Percentiles rank a stretch among this genome's conserved stretches.
Conservation (phyloP, 2,329 filamentous ascomycete genomes). For the Fusarium piperis region DNA sequence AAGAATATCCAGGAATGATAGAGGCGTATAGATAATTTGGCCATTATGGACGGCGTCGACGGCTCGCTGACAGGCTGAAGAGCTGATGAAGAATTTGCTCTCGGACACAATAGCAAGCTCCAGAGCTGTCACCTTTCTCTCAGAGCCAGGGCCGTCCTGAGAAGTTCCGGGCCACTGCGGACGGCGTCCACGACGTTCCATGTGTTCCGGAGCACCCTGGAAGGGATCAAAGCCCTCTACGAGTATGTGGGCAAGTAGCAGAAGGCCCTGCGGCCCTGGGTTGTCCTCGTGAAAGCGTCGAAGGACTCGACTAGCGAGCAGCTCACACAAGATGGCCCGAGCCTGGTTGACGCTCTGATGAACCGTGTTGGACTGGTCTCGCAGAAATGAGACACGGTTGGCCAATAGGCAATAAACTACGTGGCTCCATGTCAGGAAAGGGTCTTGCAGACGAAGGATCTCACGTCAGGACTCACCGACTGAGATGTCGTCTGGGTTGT, state of each 20-base stretch:
- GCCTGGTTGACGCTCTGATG: conserved; percentile 77
- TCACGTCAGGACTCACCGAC: conserved; percentile 55
- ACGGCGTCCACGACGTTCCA: conserved; percentile 59
- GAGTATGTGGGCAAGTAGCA: conserved; percentile 73
- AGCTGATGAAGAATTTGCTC: conserved; percentile 73
- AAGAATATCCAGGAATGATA: conserved; percentile 76
- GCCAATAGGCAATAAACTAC: conserved; percentile 76
- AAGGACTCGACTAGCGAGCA: conserved; percentile 73
- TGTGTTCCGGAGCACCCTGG: conserved; percentile 70
- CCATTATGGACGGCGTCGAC: conserved; percentile 77
- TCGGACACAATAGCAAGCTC: conserved; percentile 79
- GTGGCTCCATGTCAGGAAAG: neutral
- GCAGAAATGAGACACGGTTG: conserved; percentile 75
- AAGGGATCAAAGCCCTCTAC: conserved; percentile 79
- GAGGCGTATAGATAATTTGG: conserved; percentile 75
- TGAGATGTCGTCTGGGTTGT: conserved; percentile 71
- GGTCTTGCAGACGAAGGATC: neutral
- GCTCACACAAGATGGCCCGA: conserved; percentile 73
- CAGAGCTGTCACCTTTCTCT: conserved; percentile 71
- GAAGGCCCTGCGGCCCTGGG: conserved; percentile 68
- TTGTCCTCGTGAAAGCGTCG: conserved; percentile 76
- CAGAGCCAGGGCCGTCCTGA: conserved; percentile 51
- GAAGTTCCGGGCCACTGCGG: conserved; percentile 50
- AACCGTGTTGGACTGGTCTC: conserved; percentile 71
- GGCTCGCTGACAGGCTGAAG: conserved; percentile 74